A percentile compares a stretch with the other conserved stretches of the same genome.
Conservation (phyloP, 1,284 basidiomycete species). For the Fomitiporia mediterranea region DNA sequence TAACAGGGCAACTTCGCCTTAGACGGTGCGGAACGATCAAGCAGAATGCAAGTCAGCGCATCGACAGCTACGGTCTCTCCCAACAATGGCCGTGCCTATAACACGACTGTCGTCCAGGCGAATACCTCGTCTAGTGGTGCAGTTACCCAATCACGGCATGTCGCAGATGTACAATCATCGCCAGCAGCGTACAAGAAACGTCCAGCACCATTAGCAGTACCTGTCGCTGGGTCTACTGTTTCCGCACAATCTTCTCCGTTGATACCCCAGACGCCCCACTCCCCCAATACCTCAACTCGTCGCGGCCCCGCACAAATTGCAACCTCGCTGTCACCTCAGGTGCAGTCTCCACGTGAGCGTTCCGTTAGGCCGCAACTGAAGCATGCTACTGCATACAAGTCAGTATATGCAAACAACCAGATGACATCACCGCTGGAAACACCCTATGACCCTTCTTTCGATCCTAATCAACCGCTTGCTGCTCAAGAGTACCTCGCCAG, state of each 20-base stretch:
- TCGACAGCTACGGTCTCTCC: not conserved
- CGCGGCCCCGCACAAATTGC: not conserved
- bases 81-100: not conserved
- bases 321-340: not conserved
- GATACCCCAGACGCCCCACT: not conserved
- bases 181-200: constrained; percentile 4
- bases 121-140: not conserved
- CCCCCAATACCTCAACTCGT: not conserved
- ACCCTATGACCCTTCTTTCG: constrained; percentile 13
- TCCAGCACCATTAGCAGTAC: constrained; percentile 4
- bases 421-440: constrained; percentile 8
- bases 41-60: not conserved
- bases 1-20: not conserved
- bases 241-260: constrained; percentile 8
- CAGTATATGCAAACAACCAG: constrained; percentile 11
- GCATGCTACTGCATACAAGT: not conserved
- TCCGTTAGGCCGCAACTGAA: not conserved
- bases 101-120: not conserved
- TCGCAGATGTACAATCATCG: not conserved
- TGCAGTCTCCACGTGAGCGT: not conserved
- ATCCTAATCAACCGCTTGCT: constrained; percentile 15
- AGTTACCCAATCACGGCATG: not conserved
- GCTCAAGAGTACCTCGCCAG: not conserved
- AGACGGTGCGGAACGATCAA: not conserved
- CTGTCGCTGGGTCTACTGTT: not conserved